phyloP scores from a whole-genome alignment of 1,284 basidiomycete genomes.

The Ustilago trichophora region DNA sequence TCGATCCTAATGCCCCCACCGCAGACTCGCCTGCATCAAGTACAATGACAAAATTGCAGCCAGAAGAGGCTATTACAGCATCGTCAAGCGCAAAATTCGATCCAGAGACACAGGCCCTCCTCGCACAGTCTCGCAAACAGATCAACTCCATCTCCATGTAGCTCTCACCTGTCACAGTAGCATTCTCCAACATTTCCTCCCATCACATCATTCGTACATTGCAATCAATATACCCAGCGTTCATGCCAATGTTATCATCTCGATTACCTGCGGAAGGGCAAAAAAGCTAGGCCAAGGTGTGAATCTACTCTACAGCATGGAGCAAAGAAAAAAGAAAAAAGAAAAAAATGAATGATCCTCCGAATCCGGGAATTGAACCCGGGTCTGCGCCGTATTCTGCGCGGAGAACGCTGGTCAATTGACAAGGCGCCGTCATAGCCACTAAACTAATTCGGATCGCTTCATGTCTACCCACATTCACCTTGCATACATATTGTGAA shows the following conservation, averaged over 20 bases:
- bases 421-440: constrained; percentile 59
- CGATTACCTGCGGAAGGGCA: no score
- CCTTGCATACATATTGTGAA: neutral
- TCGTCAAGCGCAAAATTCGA: constrained; percentile 9
- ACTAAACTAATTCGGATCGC: constrained; percentile 56
- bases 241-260: no score
- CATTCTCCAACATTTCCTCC: neutral
- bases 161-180: neutral
- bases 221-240: constrained; percentile 21
- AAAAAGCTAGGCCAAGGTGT: no score
- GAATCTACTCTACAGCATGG: no score
- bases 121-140: constrained; percentile 24
- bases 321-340: no score
- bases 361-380: constrained; percentile 58
- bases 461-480: rapidly evolving
- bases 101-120: constrained; percentile 26
- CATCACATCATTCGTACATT: neutral
- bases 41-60: neutral
- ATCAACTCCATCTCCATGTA: constrained; percentile 29
- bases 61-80: neutral
- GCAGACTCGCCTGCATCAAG: neutral
- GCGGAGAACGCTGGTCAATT: constrained; percentile 24
- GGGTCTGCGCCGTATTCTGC: constrained; percentile 50
- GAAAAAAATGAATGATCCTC: constrained; percentile 17
- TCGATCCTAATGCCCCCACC: constrained; percentile 5